Percentiles rank a stretch among this genome's conserved stretches.
Evolutionary conservation across 2,329 filamentous ascomycete genomes (phyloP).

Genomic region (Aspergillus sojae): DNA sequence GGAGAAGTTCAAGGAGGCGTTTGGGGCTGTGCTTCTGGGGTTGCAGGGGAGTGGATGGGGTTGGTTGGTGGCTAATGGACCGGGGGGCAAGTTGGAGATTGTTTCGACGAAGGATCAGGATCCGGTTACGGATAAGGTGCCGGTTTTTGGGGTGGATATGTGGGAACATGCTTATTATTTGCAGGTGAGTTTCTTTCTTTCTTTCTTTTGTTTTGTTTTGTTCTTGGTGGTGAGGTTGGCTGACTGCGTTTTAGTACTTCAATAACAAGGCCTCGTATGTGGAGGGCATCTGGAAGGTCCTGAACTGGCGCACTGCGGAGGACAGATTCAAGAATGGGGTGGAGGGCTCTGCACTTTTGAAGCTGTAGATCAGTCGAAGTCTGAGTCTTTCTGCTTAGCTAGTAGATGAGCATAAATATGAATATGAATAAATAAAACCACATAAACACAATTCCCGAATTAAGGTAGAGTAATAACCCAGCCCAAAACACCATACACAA

Average conservation of each 20-base stretch:
- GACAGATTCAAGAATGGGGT: slow-evolving; percentile 57
- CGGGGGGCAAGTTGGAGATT: slow-evolving; percentile 65
- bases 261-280: slow-evolving; percentile 95
- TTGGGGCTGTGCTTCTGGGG: slow-evolving; percentile 66
- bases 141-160: slow-evolving; percentile 83
- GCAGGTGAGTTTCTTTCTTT: slow-evolving; percentile 56
- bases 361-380: slow-evolving; percentile 17
- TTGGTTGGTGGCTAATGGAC: slow-evolving; percentile 71
- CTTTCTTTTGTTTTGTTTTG: neutral
- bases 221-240: neutral
- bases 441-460: neutral
- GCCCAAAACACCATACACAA: neutral
- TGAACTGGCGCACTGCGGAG: slow-evolving; percentile 89
- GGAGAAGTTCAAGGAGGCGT: slow-evolving; percentile 65
- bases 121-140: slow-evolving; percentile 73
- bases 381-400: too few relatives aligned
- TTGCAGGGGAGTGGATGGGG: slow-evolving; percentile 88
- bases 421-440: neutral
- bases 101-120: slow-evolving; percentile 87
- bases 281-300: slow-evolving; percentile 83
- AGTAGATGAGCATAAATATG: too few relatives aligned
- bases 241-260: slow-evolving; percentile 64
- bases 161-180: slow-evolving; percentile 95
- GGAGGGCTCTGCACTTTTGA: slow-evolving; percentile 26
- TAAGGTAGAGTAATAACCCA: neutral